Conservation (phyloP, 2,329 filamentous ascomycete genomes). For the Botrytis pseudocinerea region DNA sequence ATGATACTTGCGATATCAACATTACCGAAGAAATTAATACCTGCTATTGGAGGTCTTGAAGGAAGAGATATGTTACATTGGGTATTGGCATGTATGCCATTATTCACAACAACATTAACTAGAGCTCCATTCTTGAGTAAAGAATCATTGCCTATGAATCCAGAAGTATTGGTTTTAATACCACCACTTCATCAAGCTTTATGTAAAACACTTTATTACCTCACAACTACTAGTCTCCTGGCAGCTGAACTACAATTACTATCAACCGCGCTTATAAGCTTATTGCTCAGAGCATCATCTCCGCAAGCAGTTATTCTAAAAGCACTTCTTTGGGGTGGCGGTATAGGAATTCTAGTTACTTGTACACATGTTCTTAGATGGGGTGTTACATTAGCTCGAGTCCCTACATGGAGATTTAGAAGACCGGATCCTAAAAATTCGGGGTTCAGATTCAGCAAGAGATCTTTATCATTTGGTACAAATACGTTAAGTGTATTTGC, state of each 20-base stretch:
- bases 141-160: slow-evolving; percentile 23
- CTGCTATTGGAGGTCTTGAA: slow-evolving; percentile 55
- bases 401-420: slow-evolving; percentile 88
- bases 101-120: slow-evolving; percentile 42
- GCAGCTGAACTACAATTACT: slow-evolving; percentile 85
- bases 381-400: slow-evolving; percentile 81
- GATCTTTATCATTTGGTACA: slow-evolving; percentile 27
- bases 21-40: slow-evolving; percentile 71
- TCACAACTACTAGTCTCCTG: slow-evolving; percentile 87
- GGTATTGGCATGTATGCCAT: slow-evolving; percentile 70
- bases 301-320: slow-evolving; percentile 86
- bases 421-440: slow-evolving; percentile 44
- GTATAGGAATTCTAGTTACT: slow-evolving; percentile 69
- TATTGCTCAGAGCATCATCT: slow-evolving; percentile 74
- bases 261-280: slow-evolving; percentile 77
- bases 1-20: slow-evolving; percentile 79
- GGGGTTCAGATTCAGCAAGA: slow-evolving; percentile 4
- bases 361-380: slow-evolving; percentile 76
- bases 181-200: slow-evolving; percentile 84
- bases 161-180: slow-evolving; percentile 52
- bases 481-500: slow-evolving; percentile 29
- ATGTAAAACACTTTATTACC: slow-evolving; percentile 69
- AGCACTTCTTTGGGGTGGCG: slow-evolving; percentile 81
- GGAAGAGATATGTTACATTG: slow-evolving; percentile 73
- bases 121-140: not conserved